phyloP scores from a whole-genome alignment of 352 stramenopile genomes.

The Phytophthora hybrid region DNA sequence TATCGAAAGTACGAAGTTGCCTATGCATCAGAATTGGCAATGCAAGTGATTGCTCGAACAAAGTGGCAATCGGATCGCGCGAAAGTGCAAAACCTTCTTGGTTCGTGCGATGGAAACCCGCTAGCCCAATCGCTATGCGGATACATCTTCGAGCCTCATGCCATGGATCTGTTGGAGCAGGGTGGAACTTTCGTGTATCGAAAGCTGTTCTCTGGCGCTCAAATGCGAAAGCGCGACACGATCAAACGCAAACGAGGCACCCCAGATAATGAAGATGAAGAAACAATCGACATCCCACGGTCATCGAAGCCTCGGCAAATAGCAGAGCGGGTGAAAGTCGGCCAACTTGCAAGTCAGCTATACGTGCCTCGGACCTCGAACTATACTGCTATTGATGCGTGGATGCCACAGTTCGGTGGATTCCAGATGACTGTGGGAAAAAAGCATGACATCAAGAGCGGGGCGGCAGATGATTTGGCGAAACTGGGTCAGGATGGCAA shows the following conservation, averaged over 20 bases:
- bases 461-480: constrained; percentile 33
- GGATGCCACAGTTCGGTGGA: constrained; percentile 40
- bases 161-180: constrained; percentile 41
- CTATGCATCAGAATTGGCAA: constrained; percentile 45
- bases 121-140: constrained; percentile 41
- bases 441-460: constrained; percentile 34
- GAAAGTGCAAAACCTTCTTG: constrained; percentile 43
- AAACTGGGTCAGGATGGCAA: constrained; percentile 43
- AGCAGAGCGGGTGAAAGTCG: constrained; percentile 32
- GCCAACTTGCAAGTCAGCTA: constrained; percentile 34
- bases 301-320: constrained; percentile 27
- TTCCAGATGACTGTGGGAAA: constrained; percentile 47
- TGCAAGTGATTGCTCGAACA: constrained; percentile 48
- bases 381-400: constrained; percentile 43
- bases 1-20: constrained; percentile 34
- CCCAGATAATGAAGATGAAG: constrained; percentile 12
- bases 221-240: constrained; percentile 22
- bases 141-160: constrained; percentile 50
- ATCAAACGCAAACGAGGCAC: constrained; percentile 27
- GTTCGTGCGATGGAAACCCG: constrained; percentile 37
- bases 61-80: constrained; percentile 36
- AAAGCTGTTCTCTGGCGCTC: constrained; percentile 29
- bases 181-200: constrained; percentile 37
- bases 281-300: constrained; percentile 30
- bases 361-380: constrained; percentile 42